A percentile compares a stretch with the other conserved stretches of the same genome.
Evolutionary conservation across 2,329 filamentous ascomycete species (phyloP).

Genomic region (Cadophora luteo-olivacea): DNA sequence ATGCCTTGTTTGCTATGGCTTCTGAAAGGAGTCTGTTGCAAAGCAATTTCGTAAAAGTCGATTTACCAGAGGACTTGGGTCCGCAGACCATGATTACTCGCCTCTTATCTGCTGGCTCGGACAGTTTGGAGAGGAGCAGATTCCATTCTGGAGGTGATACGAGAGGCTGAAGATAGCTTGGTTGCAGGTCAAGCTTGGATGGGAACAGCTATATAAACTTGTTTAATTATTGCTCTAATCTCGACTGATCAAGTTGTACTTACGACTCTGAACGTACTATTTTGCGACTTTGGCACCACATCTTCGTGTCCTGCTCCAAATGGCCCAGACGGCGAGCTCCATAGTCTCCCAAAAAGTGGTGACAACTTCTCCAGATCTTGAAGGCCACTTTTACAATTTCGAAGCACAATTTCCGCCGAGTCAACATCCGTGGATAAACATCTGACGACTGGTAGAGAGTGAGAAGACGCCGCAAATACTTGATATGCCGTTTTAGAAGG

Average conservation of each 20-base stretch:
- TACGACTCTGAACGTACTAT: conserved; percentile 58
- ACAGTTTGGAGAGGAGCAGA: conserved; percentile 44
- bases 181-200: conserved; percentile 58
- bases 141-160: conserved; percentile 67
- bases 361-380: conserved; percentile 64
- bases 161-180: conserved; percentile 58
- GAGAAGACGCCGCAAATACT: conserved; percentile 71
- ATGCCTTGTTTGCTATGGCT: conserved; percentile 2
- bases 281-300: conserved; percentile 34
- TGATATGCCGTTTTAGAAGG: conserved; percentile 55
- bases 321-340: conserved; percentile 56
- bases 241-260: conserved; percentile 20
- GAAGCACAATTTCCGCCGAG: conserved; percentile 61
- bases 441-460: conserved; percentile 72
- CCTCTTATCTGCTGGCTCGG: conserved; percentile 43
- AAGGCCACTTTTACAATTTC: conserved; percentile 56
- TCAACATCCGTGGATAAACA: conserved; percentile 53
- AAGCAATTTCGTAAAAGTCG: conserved; percentile 72
- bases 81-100: conserved; percentile 67
- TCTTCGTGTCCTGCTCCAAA: conserved; percentile 30
- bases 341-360: conserved; percentile 70
- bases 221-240: conserved; percentile 35
- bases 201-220: conserved; percentile 55
- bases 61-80: conserved; percentile 77
- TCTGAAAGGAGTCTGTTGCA: conserved; percentile 64